Evolutionary conservation across 495 filamentous ascomycete species (phyloP).

Genomic region (Lophiotrema nucula): DNA sequence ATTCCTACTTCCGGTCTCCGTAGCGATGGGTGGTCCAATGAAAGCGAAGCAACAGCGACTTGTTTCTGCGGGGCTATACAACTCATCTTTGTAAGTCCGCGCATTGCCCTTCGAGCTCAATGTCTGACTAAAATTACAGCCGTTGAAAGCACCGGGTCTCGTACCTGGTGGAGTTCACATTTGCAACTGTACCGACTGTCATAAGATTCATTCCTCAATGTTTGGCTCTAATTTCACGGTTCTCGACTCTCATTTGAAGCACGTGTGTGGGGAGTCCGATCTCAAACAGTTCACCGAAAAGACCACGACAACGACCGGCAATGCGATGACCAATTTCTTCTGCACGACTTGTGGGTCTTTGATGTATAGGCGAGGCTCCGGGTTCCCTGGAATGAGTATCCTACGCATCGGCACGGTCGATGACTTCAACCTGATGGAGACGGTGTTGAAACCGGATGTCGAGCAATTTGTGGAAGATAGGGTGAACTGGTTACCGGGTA

Average conservation of each 20-base stretch:
- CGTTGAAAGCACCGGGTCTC: slow-evolving; percentile 5
- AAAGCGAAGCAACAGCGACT: slow-evolving; percentile 49
- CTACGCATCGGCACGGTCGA: slow-evolving; percentile 30
- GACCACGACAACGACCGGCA: slow-evolving; percentile 5
- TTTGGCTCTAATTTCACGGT: slow-evolving; percentile 30
- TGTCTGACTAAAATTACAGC: background rate
- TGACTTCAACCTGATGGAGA: slow-evolving; percentile 30
- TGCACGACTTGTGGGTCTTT: slow-evolving; percentile 22
- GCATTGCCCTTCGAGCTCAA: background rate
- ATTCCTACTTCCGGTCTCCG: slow-evolving; percentile 38
- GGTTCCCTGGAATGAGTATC: slow-evolving; percentile 16
- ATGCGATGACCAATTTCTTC: slow-evolving; percentile 25
- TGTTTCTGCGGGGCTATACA: slow-evolving; percentile 33
- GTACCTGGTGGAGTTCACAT: slow-evolving; percentile 10
- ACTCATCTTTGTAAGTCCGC: slow-evolving; percentile 17
- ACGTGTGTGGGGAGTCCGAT: slow-evolving; percentile 1
- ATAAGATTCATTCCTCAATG: slow-evolving; percentile 24
- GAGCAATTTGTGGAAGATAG: slow-evolving; percentile 20
- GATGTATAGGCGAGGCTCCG: slow-evolving; percentile 29
- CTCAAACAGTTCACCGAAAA: slow-evolving; percentile 7
- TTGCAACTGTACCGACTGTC: slow-evolving; percentile 32
- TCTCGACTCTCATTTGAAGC: slow-evolving; percentile 9
- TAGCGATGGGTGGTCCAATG: slow-evolving; percentile 42
- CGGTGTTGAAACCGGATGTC: slow-evolving; percentile 13
- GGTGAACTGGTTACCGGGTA: slow-evolving; percentile 6